These are phyloP conservation scores for Pyrenochaeta sp. DNA, from an alignment of 2,329 filamentous ascomycete species.

Conservation along the genomic window DNA sequence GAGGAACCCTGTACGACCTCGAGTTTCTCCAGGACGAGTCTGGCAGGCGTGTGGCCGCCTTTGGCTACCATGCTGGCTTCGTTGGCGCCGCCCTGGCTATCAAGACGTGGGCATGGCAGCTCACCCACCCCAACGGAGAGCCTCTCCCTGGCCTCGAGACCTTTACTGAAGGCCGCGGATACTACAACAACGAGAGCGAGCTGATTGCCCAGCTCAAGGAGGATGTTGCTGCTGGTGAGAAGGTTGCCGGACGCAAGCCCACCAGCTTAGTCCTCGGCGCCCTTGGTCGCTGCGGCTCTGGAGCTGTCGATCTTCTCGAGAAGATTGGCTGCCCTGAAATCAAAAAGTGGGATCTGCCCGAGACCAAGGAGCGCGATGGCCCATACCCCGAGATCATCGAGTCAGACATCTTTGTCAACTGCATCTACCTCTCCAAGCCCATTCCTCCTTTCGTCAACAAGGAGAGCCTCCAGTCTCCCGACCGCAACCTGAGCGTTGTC, in stretches of 20 bases:
- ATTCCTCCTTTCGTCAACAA: constrained; percentile 83
- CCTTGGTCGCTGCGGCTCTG: constrained; percentile 81
- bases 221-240: constrained; percentile 70
- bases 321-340: constrained; percentile 77
- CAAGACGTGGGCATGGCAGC: constrained; percentile 80
- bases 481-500: constrained; percentile 75
- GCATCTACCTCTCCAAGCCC: constrained; percentile 79
- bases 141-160: constrained; percentile 70
- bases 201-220: constrained; percentile 78
- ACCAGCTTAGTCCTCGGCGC: constrained; percentile 81
- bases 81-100: constrained; percentile 56
- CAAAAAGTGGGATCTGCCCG: constrained; percentile 77
- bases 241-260: constrained; percentile 72
- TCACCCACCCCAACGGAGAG: constrained; percentile 71
- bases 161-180: constrained; percentile 56
- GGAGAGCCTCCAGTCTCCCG: constrained; percentile 70
- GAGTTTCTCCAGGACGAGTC: constrained; percentile 82
- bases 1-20: constrained; percentile 81
- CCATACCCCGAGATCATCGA: constrained; percentile 82
- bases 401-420: constrained; percentile 58
- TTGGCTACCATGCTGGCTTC: constrained; percentile 63
- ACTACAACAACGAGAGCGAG: constrained; percentile 76
- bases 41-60: constrained; percentile 75
- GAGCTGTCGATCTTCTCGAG: constrained; percentile 80
- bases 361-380: constrained; percentile 71